Conservation (phyloP, 805 yeast species). For the Monosporozyma aerobia region DNA sequence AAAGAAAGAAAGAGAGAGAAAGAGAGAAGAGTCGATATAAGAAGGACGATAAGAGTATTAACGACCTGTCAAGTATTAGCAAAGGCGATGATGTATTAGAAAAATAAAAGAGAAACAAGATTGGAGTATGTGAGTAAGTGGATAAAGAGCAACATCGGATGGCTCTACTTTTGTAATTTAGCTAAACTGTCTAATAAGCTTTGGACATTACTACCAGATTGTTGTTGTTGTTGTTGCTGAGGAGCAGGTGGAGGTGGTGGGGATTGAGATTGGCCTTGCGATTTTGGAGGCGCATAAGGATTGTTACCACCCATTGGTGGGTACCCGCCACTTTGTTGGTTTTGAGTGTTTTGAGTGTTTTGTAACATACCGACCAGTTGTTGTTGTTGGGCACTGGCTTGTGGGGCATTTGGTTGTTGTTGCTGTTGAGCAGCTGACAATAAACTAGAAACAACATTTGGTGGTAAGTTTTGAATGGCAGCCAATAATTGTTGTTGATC, state of each 20-base stretch:
- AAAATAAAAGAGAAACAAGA: neutral
- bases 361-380: constrained; percentile 25
- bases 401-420: constrained; percentile 20
- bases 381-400: constrained; percentile 12
- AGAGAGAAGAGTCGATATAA: neutral
- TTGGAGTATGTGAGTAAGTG: neutral
- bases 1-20: neutral
- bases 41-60: neutral
- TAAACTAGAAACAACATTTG: constrained; percentile 27
- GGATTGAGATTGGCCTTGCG: constrained; percentile 6
- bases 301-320: neutral
- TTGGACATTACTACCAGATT: constrained; percentile 28
- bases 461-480: constrained; percentile 30
- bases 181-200: constrained; percentile 33
- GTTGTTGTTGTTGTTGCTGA: constrained; percentile 5
- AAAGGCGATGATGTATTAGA: neutral
- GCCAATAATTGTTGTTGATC: constrained; percentile 27
- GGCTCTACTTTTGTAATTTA: constrained; percentile 26
- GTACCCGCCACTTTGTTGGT: constrained; percentile 19
- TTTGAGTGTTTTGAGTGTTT: constrained; percentile 22
- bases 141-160: neutral
- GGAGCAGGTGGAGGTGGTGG: constrained; percentile 2
- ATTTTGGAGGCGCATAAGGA: constrained; percentile 8
- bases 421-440: constrained; percentile 29
- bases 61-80: neutral